Conservation (phyloP, 768 basidiomycete species). For the Russula earlei region DNA sequence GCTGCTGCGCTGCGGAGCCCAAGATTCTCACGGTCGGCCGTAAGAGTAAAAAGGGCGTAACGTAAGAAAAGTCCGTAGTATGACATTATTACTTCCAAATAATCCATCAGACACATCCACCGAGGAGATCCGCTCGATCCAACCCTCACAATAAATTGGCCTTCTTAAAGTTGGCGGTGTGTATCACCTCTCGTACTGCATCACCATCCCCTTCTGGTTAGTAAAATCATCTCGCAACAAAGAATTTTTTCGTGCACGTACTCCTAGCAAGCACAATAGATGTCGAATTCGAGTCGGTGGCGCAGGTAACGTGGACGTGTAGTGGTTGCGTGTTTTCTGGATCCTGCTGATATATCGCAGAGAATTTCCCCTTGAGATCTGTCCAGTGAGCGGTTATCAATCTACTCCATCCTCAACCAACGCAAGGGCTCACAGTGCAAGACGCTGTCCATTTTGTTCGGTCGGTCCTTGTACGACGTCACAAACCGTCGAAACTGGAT, state of each 20-base stretch:
- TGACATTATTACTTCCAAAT: no score
- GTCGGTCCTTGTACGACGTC: slow-evolving; percentile 41
- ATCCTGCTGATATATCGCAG: slow-evolving; percentile 39
- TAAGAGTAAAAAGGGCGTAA: no score
- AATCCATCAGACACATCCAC: no score
- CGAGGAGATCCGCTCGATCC: background rate
- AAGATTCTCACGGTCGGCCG: no score
- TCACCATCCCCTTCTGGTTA: background rate
- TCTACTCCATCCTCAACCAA: background rate
- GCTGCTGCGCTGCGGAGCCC: no score
- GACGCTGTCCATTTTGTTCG: slow-evolving; percentile 43
- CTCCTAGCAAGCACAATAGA: slow-evolving; percentile 39
- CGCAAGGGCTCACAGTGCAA: slow-evolving; percentile 38
- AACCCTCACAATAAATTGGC: slow-evolving; percentile 22
- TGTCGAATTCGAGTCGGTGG: slow-evolving; percentile 44
- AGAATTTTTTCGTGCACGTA: slow-evolving; percentile 24
- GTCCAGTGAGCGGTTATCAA: background rate
- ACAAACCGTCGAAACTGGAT: slow-evolving; percentile 47
- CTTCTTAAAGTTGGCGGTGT: slow-evolving; percentile 18
- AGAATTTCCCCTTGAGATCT: slow-evolving; percentile 47
- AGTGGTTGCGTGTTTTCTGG: slow-evolving; percentile 40
- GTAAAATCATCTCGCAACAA: background rate
- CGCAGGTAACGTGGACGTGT: slow-evolving; percentile 48
- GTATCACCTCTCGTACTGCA: slow-evolving; percentile 25
- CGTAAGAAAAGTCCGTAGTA: no score